A percentile compares a stretch with the other conserved stretches of the same genome.
Evolutionary conservation across 2,329 filamentous ascomycete genomes (phyloP).

Genomic region (Hymenotorrendiella dingleyae): DNA sequence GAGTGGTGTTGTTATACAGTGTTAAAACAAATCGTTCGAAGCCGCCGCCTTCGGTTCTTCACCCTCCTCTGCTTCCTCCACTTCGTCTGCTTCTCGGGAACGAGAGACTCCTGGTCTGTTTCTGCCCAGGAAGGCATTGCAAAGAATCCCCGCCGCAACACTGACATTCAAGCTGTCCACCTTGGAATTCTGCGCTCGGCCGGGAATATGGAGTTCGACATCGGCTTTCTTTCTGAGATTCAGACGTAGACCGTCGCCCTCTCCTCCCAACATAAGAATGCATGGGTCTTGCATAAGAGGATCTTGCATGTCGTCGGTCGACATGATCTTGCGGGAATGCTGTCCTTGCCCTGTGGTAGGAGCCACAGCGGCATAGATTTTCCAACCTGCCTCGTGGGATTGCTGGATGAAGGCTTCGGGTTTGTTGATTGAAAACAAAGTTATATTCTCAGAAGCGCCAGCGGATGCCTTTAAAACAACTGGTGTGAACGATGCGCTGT

Average conservation of each 20-base stretch:
- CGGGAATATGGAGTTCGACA: conserved; percentile 58
- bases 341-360: conserved; percentile 36
- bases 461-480: conserved; percentile 82
- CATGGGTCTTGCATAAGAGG: conserved; percentile 58
- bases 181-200: conserved; percentile 37
- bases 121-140: conserved; percentile 49
- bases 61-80: background rate
- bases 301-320: conserved; percentile 46
- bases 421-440: conserved; percentile 63
- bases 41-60: background rate
- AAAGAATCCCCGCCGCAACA: conserved; percentile 75
- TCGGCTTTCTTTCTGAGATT: conserved; percentile 62
- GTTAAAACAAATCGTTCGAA: conserved; percentile 1
- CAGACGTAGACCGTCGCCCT: conserved; percentile 67
- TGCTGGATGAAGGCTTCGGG: conserved; percentile 63
- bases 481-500: conserved; percentile 68
- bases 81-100: background rate
- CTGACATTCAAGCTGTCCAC: conserved; percentile 94
- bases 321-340: conserved; percentile 29
- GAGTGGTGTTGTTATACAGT: background rate
- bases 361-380: conserved; percentile 69
- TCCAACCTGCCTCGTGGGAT: conserved; percentile 71
- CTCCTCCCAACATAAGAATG: conserved; percentile 76
- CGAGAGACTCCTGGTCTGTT: background rate
- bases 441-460: conserved; percentile 77